phyloP scores from a whole-genome alignment of 208 protist genomes.

The Leishmania lainsoni region DNA sequence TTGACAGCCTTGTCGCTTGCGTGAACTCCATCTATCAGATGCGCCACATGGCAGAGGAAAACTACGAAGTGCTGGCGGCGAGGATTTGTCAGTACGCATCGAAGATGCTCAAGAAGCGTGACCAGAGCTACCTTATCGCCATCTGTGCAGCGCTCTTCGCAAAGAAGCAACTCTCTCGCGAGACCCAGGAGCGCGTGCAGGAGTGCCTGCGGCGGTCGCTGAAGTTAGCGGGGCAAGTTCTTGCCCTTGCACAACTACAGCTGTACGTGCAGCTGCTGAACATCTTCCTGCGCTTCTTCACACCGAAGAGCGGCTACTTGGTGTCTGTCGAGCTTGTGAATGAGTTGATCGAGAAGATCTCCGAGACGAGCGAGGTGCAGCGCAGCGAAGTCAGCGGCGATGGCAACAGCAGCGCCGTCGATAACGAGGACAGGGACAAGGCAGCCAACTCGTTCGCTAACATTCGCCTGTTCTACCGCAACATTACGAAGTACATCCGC shows the following conservation, averaged over 20 bases:
- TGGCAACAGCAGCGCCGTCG: neutral
- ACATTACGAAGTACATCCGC: slow-evolving; percentile 78
- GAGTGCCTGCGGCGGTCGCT: slow-evolving; percentile 94
- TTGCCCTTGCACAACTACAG: slow-evolving; percentile 65
- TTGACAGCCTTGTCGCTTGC: slow-evolving; percentile 74
- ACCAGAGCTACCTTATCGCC: slow-evolving; percentile 89
- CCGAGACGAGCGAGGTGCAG: slow-evolving; percentile 48
- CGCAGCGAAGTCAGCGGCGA: slow-evolving; percentile 9
- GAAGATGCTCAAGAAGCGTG: slow-evolving; percentile 91
- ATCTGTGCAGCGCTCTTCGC: slow-evolving; percentile 92
- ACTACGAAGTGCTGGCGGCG: slow-evolving; percentile 91
- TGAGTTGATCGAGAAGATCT: slow-evolving; percentile 55
- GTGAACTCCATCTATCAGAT: slow-evolving; percentile 68
- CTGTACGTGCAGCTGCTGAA: slow-evolving; percentile 97
- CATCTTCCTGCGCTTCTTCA: slow-evolving; percentile 94
- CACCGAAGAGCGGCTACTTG: slow-evolving; percentile 66
- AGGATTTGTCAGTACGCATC: slow-evolving; percentile 91
- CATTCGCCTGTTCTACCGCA: slow-evolving; percentile 56
- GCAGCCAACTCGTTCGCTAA: slow-evolving; percentile 31
- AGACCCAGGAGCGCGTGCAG: slow-evolving; percentile 78
- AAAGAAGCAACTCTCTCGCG: slow-evolving; percentile 54
- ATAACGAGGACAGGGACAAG: neutral
- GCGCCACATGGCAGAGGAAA: slow-evolving; percentile 75
- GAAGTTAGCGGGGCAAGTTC: slow-evolving; percentile 92
- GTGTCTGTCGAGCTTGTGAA: slow-evolving; percentile 53